phyloP scores from a whole-genome alignment of 2,329 filamentous ascomycete species.

The Nigrospora sphaerica region DNA sequence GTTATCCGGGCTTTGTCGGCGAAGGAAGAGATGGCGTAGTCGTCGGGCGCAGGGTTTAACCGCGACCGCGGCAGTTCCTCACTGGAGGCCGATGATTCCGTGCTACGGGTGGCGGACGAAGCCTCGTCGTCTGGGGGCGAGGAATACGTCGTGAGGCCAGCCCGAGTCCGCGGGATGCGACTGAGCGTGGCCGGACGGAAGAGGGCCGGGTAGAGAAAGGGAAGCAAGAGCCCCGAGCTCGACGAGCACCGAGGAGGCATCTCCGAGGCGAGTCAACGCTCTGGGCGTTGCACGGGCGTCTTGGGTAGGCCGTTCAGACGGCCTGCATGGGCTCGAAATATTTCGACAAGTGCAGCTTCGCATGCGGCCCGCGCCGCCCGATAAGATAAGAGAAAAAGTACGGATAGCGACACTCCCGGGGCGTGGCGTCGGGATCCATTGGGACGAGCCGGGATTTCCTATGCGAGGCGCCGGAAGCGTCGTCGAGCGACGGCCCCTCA shows the following conservation, averaged over 20 bases:
- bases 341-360: neutral
- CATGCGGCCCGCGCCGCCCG: neutral
- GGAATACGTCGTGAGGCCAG: slow-evolving; percentile 14
- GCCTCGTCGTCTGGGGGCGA: slow-evolving; percentile 7
- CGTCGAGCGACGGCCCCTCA: too few species aligned
- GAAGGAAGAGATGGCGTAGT: slow-evolving; percentile 78
- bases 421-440: too few species aligned
- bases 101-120: slow-evolving; percentile 10
- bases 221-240: slow-evolving; percentile 28
- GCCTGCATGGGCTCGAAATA: neutral
- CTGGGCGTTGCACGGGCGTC: too few species aligned
- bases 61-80: slow-evolving; percentile 43
- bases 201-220: slow-evolving; percentile 45
- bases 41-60: slow-evolving; percentile 75
- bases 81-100: slow-evolving; percentile 19
- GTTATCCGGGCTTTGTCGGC: slow-evolving; percentile 77
- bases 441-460: too few species aligned
- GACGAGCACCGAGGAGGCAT: slow-evolving; percentile 36
- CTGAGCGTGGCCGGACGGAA: slow-evolving; percentile 22
- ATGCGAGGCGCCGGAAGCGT: too few species aligned
- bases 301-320: too few species aligned
- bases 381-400: neutral
- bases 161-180: slow-evolving; percentile 10
- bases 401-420: too few species aligned
- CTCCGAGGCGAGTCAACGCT: too few species aligned